These are phyloP conservation scores for Trichoderma citrinoviride DNA, from an alignment of 2,329 filamentous ascomycete genomes.

Conservation along the genomic window DNA sequence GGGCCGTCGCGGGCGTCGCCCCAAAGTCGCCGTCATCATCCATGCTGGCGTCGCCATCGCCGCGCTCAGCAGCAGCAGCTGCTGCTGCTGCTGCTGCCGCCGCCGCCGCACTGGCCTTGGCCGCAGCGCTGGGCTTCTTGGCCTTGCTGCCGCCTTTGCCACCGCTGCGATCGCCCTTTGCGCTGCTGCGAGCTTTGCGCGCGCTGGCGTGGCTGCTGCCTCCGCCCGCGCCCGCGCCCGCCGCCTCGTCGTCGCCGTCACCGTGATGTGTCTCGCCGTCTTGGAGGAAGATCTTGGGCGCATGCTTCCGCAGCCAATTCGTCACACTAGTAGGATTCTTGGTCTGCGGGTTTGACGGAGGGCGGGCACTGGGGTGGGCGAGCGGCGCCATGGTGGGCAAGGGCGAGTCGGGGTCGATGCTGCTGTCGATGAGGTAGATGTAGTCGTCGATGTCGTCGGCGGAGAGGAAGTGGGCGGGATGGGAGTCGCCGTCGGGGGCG, in stretches of 20 bases:
- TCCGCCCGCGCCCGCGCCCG: conserved; percentile 12
- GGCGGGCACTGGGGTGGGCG: conserved; percentile 38
- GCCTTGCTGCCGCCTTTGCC: conserved; percentile 42
- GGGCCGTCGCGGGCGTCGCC: conserved; percentile 33
- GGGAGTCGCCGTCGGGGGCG: conserved; percentile 49
- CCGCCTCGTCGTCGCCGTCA: conserved; percentile 41
- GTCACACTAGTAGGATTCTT: conserved; percentile 87
- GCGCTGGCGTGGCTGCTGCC: conserved; percentile 29
- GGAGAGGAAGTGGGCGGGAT: conserved; percentile 65
- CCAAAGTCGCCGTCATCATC: conserved; percentile 40
- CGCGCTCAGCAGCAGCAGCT: conserved; percentile 29
- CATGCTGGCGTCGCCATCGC: conserved; percentile 38
- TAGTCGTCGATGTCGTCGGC: conserved; percentile 73
- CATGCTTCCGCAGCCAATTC: conserved; percentile 88
- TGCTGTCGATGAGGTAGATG: conserved; percentile 61
- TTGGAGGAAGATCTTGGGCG: conserved; percentile 80
- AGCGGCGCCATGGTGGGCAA: conserved; percentile 53
- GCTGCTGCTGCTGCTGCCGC: conserved; percentile 42
- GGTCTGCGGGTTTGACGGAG: conserved; percentile 41
- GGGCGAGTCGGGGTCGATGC: conserved; percentile 44
- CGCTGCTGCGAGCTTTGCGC: conserved; percentile 38
- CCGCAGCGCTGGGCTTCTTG: conserved; percentile 35
- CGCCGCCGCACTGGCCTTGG: conserved; percentile 25
- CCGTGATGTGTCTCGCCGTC: conserved; percentile 54
- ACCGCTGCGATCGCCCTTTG: conserved; percentile 35